Percentiles rank a stretch among this genome's conserved stretches.
Conservation (phyloP, 139 green algal species). For the Coccomyxa sp. region DNA sequence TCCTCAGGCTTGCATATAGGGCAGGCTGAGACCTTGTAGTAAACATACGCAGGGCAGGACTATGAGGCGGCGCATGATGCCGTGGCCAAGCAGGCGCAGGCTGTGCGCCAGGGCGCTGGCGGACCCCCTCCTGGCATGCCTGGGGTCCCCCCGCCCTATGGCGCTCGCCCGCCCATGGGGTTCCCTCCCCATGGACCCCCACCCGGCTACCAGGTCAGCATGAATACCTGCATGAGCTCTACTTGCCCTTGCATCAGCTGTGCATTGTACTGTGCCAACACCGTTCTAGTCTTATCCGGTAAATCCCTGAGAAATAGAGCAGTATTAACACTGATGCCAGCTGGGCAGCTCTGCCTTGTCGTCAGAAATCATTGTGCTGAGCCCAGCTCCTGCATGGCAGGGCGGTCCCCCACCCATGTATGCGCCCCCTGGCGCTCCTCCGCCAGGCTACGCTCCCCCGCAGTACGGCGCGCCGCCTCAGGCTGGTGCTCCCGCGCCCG, state of each 20-base stretch:
- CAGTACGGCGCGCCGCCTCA: neutral
- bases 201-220: too few relatives aligned
- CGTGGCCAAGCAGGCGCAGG: slow-evolving; percentile 8
- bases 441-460: neutral
- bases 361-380: neutral
- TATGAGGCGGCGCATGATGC: slow-evolving; percentile 15
- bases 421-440: too few relatives aligned
- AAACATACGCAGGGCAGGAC: neutral
- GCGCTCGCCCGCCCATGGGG: neutral
- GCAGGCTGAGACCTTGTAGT: too few relatives aligned
- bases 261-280: too few relatives aligned
- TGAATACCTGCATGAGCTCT: too few relatives aligned
- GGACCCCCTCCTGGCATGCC: slow-evolving; percentile 1
- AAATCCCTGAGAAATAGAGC: too few relatives aligned
- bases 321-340: too few relatives aligned
- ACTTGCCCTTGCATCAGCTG: too few relatives aligned
- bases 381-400: neutral
- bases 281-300: too few relatives aligned
- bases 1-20: too few relatives aligned
- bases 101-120: neutral
- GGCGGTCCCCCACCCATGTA: neutral
- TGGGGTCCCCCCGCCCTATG: neutral
- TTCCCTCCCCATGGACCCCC: neutral
- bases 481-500: neutral
- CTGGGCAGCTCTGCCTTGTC: too few relatives aligned